phyloP scores from a whole-genome alignment of 2,329 filamentous ascomycete genomes.

The Microdochium trichocladiopsis region DNA sequence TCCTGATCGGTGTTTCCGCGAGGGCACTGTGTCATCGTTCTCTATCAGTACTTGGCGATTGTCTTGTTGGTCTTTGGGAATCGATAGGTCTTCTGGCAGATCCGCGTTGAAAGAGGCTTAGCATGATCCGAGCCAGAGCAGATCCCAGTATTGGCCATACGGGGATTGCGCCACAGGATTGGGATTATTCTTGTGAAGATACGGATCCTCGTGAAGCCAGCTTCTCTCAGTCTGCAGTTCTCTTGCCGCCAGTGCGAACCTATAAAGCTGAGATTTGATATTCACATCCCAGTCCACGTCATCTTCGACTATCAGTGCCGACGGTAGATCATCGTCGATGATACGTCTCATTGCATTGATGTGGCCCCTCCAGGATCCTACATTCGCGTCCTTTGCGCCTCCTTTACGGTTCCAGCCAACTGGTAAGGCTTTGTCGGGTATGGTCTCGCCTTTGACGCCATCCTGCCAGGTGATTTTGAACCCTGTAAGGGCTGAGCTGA shows the following conservation, averaged over 20 bases:
- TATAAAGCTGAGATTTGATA: slow-evolving; percentile 20
- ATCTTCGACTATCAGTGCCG: slow-evolving; percentile 33
- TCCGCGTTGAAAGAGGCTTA: neutral
- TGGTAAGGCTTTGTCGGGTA: slow-evolving; percentile 29
- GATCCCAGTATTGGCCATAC: slow-evolving; percentile 44
- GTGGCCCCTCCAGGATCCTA: slow-evolving; percentile 31
- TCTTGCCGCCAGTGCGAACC: slow-evolving; percentile 14
- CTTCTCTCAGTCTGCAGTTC: slow-evolving; percentile 5
- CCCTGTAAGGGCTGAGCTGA: slow-evolving; percentile 31
- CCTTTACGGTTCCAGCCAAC: slow-evolving; percentile 14
- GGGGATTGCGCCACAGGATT: slow-evolving; percentile 22
- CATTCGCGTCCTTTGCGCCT: slow-evolving; percentile 15
- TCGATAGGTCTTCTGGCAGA: neutral
- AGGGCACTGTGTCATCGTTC: slow-evolving; percentile 15
- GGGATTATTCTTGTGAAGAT: neutral
- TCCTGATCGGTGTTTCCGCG: neutral
- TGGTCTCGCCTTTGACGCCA: slow-evolving; percentile 29
- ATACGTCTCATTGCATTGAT: slow-evolving; percentile 26
- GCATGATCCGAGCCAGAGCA: slow-evolving; percentile 34
- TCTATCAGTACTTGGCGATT: neutral
- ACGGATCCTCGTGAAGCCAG: neutral
- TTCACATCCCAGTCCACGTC: slow-evolving; percentile 36
- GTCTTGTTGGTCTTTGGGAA: neutral
- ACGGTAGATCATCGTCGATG: slow-evolving; percentile 22
- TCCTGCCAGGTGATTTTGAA: slow-evolving; percentile 35